Conservation (phyloP, 2,329 filamentous ascomycete species). For the Helotiales sp. region DNA sequence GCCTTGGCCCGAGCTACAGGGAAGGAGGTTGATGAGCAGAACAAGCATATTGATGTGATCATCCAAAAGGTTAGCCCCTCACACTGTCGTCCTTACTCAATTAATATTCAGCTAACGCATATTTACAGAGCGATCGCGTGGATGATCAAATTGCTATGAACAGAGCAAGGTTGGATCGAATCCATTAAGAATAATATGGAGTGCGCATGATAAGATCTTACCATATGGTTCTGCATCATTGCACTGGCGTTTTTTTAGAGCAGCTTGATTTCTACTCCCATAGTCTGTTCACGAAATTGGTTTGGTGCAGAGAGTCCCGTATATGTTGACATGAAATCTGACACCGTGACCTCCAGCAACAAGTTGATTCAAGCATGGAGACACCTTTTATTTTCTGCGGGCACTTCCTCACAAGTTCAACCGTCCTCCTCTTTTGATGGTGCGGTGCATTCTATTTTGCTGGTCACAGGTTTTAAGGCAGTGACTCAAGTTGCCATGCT, state of each 20-base stretch:
- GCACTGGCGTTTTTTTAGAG: constrained; percentile 22
- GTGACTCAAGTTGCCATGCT: too few relatives aligned
- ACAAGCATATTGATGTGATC: constrained; percentile 77
- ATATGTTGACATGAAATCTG: too few relatives aligned
- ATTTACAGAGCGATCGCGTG: constrained; percentile 74
- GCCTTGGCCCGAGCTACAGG: constrained; percentile 75
- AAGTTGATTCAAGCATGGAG: too few relatives aligned
- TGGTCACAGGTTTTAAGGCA: too few relatives aligned
- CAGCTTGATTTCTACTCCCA: not conserved
- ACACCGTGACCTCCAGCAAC: too few relatives aligned
- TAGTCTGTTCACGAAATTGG: not conserved
- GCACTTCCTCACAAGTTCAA: too few relatives aligned
- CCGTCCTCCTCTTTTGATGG: too few relatives aligned
- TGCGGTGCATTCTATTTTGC: too few relatives aligned
- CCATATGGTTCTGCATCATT: constrained; percentile 11
- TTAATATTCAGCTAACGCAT: not conserved
- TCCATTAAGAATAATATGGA: constrained; percentile 31
- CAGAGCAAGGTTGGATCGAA: constrained; percentile 55
- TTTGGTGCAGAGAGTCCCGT: not conserved
- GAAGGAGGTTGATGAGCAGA: constrained; percentile 76
- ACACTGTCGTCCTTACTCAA: constrained; percentile 40
- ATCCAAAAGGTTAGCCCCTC: constrained; percentile 69
- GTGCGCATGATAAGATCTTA: not conserved
- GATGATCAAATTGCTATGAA: constrained; percentile 83
- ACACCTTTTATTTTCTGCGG: too few relatives aligned